Conservation (phyloP, 2,329 filamentous ascomycete genomes). For the Colletotrichum sp. region DNA sequence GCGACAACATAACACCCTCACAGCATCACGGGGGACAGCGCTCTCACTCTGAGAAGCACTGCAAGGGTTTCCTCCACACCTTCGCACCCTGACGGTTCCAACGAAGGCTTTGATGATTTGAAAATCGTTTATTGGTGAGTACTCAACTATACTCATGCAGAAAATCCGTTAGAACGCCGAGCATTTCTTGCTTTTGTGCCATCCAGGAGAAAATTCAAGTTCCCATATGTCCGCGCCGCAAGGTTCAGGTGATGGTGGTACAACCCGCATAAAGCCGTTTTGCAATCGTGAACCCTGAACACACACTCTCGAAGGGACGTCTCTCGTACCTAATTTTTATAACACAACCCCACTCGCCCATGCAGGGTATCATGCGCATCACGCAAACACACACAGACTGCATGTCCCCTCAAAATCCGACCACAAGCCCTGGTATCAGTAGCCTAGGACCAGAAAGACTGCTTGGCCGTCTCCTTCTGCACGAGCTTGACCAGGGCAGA, state of each 20-base stretch:
- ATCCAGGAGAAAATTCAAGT: not conserved
- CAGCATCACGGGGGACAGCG: not conserved
- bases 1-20: not conserved
- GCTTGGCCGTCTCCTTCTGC: conserved; percentile 68
- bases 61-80: conserved; percentile 17
- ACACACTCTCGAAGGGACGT: not conserved
- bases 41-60: not conserved
- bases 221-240: conserved; percentile 21
- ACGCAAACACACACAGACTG: not conserved
- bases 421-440: conserved; percentile 19
- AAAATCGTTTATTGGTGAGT: conserved; percentile 17
- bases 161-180: conserved; percentile 8
- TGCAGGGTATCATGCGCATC: not conserved
- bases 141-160: not conserved
- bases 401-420: not conserved
- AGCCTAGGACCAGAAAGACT: conserved; percentile 53
- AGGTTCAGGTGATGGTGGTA: conserved; percentile 15
- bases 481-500: conserved; percentile 69
- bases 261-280: conserved; percentile 16
- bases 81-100: conserved; percentile 20
- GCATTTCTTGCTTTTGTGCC: not conserved
- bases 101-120: conserved; percentile 16
- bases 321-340: not conserved
- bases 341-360: not conserved
- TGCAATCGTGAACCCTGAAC: not conserved